Conservation (phyloP, 768 basidiomycete species). For the Cystofilobasidium capitatum region DNA sequence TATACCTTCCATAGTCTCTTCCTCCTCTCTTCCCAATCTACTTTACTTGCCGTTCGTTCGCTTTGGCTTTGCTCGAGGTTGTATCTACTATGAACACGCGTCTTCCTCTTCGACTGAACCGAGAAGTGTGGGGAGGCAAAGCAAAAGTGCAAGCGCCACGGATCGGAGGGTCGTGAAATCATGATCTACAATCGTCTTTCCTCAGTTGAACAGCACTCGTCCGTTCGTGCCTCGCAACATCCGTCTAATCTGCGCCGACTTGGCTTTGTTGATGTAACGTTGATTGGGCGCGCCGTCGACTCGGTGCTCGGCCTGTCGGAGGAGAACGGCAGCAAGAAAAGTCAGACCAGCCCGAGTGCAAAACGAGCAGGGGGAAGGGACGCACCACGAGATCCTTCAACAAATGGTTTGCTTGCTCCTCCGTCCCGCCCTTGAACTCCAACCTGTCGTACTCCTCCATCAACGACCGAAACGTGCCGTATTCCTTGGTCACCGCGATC, state of each 20-base stretch:
- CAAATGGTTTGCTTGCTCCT: conserved; percentile 24
- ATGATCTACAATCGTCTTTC: no score
- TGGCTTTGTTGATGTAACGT: conserved; percentile 4
- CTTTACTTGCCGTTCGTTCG: no score
- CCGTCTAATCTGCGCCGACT: neutral
- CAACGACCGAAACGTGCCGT: conserved; percentile 32
- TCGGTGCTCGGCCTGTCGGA: neutral
- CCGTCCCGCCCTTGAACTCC: conserved; percentile 31
- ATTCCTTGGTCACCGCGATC: conserved; percentile 33
- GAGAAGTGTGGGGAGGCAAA: no score
- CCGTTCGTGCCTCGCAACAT: neutral
- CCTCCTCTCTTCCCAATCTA: no score
- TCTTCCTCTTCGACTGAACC: no score
- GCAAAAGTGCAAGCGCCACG: no score
- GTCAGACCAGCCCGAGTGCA: neutral
- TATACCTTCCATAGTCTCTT: no score
- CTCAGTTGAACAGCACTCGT: neutral
- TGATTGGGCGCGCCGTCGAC: neutral
- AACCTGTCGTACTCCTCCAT: conserved; percentile 36
- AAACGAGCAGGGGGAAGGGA: neutral
- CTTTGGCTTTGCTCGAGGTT: no score
- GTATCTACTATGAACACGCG: no score
- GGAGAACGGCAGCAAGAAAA: neutral
- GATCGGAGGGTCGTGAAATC: no score
- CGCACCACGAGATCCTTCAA: conserved; percentile 35